These are phyloP conservation scores for Maudiozyma saulgeensis DNA, from an alignment of 805 yeast species.

Conservation along the genomic window DNA sequence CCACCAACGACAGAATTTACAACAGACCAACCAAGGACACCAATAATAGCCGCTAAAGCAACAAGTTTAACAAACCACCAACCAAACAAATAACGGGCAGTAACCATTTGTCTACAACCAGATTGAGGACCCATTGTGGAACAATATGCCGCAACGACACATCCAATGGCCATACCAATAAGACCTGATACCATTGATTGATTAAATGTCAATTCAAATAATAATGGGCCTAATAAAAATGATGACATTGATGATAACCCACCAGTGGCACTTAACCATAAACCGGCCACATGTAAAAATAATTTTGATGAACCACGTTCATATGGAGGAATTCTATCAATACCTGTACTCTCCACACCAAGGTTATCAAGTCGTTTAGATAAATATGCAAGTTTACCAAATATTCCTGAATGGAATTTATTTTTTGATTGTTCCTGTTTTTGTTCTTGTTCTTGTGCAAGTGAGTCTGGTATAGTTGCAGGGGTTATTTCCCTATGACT, in stretches of 20 bases:
- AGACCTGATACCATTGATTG: conserved; percentile 57
- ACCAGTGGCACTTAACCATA: conserved; percentile 82
- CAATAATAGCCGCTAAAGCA: conserved; percentile 59
- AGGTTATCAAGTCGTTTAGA: conserved; percentile 42
- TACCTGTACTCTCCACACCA: conserved; percentile 72
- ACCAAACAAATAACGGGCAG: conserved; percentile 72
- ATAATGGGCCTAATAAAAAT: conserved; percentile 62
- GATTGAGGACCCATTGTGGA: conserved; percentile 84
- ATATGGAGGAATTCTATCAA: conserved; percentile 61
- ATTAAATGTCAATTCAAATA: conserved; percentile 59
- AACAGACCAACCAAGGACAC: conserved; percentile 88
- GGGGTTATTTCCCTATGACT: neutral
- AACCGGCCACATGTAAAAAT: conserved; percentile 46
- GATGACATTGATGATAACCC: conserved; percentile 87
- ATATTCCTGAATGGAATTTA: neutral
- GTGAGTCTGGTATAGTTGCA: neutral
- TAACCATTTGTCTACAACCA: conserved; percentile 83
- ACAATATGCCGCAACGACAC: conserved; percentile 72
- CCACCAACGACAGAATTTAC: conserved; percentile 88
- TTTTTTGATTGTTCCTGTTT: too few relatives aligned
- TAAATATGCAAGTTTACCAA: conserved; percentile 10
- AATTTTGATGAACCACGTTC: conserved; percentile 43
- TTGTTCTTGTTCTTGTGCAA: neutral
- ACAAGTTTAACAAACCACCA: conserved; percentile 77
- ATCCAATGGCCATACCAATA: conserved; percentile 57